Conservation (phyloP, 257 asterid species). For the Nicotiana obtusifolia region DNA sequence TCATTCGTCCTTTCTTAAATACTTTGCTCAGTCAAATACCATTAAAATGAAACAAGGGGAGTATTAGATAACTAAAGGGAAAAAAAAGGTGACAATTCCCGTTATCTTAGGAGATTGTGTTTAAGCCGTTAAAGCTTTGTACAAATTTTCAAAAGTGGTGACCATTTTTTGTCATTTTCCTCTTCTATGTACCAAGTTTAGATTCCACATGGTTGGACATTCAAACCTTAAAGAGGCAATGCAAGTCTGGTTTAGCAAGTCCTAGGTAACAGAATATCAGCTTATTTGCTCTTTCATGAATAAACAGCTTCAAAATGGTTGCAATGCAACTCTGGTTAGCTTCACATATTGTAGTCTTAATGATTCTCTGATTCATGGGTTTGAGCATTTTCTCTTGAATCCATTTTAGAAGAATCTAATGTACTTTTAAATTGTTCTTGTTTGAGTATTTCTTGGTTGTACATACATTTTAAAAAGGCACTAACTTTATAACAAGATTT, state of each 20-base stretch:
- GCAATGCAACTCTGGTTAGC: not conserved
- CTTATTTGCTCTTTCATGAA: too few species aligned
- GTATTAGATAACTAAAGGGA: slow-evolving; percentile 19
- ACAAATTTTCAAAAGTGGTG: slow-evolving; percentile 31
- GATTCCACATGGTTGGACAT: slow-evolving; percentile 29
- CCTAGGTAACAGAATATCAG: not conserved
- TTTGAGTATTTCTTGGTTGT: too few species aligned
- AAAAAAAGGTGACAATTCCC: slow-evolving; percentile 34
- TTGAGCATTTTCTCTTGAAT: not conserved
- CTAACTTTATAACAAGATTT: not conserved
- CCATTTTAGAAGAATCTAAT: not conserved
- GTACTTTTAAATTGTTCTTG: too few species aligned
- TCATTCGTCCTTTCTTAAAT: not conserved
- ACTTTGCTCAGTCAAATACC: not conserved
- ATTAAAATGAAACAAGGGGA: too few species aligned
- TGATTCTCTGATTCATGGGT: not conserved
- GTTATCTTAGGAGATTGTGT: slow-evolving; percentile 39
- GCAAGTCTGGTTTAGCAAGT: not conserved
- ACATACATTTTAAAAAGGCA: not conserved
- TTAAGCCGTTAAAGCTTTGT: slow-evolving; percentile 30
- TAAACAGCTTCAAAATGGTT: too few species aligned
- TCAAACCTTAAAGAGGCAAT: not conserved
- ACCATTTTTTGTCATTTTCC: slow-evolving; percentile 48
- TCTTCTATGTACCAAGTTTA: slow-evolving; percentile 43
- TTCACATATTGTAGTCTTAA: not conserved